These are phyloP conservation scores for Meyerozyma carpophila DNA, from an alignment of 1,139 yeast genomes.

Conservation along the genomic window DNA sequence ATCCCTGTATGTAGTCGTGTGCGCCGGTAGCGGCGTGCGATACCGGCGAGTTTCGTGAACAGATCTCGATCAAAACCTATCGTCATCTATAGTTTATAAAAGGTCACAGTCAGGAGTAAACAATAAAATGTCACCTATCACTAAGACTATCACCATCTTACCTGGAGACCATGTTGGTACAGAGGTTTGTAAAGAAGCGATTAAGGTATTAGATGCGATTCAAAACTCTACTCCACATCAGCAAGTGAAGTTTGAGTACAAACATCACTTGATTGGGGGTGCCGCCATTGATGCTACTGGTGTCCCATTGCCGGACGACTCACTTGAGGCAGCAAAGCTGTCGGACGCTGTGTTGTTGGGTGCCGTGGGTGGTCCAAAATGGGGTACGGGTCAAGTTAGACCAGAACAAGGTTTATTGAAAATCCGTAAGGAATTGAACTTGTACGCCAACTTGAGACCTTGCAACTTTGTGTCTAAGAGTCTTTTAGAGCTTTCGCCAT, in stretches of 20 bases:
- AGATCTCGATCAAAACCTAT: too few relatives aligned
- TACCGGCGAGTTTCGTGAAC: too few relatives aligned
- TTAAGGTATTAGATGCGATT: slow-evolving; percentile 81
- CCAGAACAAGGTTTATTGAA: slow-evolving; percentile 95
- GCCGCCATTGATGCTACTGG: slow-evolving; percentile 98
- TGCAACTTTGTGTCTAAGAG: slow-evolving; percentile 91
- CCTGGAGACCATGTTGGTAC: slow-evolving; percentile 98
- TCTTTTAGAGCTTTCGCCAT: slow-evolving; percentile 79
- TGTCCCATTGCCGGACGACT: slow-evolving; percentile 80
- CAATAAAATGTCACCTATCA: slow-evolving; percentile 11
- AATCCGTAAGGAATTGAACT: slow-evolving; percentile 88
- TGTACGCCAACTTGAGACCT: slow-evolving; percentile 95
- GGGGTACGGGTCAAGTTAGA: slow-evolving; percentile 93
- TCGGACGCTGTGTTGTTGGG: slow-evolving; percentile 94
- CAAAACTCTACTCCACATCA: slow-evolving; percentile 52
- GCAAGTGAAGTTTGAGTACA: slow-evolving; percentile 63
- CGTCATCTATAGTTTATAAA: neutral
- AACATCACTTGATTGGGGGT: slow-evolving; percentile 89
- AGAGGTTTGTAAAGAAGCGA: slow-evolving; percentile 84
- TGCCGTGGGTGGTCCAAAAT: slow-evolving; percentile 98
- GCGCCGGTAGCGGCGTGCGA: slow-evolving; percentile 5
- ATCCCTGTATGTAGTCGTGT: too few relatives aligned
- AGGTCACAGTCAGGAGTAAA: slow-evolving; percentile 9
- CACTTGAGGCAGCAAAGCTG: slow-evolving; percentile 76
- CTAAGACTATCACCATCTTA: slow-evolving; percentile 73